phyloP scores from a whole-genome alignment of 495 filamentous ascomycete species.

The Penicillium simplicissimum region DNA sequence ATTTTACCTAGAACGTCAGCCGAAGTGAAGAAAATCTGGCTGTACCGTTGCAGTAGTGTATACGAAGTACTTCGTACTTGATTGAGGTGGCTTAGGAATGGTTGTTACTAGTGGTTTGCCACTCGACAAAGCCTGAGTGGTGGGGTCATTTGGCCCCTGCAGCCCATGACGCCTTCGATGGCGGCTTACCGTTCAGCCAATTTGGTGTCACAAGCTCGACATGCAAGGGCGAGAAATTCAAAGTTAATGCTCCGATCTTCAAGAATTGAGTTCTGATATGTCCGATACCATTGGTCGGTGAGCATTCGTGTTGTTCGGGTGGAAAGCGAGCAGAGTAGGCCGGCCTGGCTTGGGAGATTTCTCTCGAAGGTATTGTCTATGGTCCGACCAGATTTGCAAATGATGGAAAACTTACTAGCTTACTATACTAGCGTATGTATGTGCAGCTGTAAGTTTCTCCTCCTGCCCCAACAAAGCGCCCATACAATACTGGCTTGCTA shows the following conservation, averaged over 20 bases:
- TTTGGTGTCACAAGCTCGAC: not conserved
- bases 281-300: slow-evolving; percentile 7
- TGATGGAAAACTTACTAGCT: not conserved
- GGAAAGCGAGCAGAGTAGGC: not conserved
- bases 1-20: not conserved
- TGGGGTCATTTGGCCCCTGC: not conserved
- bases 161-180: slow-evolving; percentile 2
- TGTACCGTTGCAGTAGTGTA: not conserved
- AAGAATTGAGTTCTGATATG: not conserved
- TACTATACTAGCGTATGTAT: not conserved
- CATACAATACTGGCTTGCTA: not conserved
- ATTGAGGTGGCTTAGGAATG: too few relatives aligned
- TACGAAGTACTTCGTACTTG: too few relatives aligned
- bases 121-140: not conserved
- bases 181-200: not conserved
- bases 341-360: not conserved
- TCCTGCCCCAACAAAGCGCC: not conserved
- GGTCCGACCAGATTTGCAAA: not conserved
- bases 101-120: not conserved
- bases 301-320: not conserved
- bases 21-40: not conserved
- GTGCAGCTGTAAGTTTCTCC: not conserved
- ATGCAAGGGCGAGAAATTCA: not conserved
- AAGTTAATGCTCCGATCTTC: slow-evolving; percentile 5
- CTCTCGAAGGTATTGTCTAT: not conserved